Evolutionary conservation across 768 basidiomycete species (phyloP).

Genomic region (Multifurca ochricompacta): DNA sequence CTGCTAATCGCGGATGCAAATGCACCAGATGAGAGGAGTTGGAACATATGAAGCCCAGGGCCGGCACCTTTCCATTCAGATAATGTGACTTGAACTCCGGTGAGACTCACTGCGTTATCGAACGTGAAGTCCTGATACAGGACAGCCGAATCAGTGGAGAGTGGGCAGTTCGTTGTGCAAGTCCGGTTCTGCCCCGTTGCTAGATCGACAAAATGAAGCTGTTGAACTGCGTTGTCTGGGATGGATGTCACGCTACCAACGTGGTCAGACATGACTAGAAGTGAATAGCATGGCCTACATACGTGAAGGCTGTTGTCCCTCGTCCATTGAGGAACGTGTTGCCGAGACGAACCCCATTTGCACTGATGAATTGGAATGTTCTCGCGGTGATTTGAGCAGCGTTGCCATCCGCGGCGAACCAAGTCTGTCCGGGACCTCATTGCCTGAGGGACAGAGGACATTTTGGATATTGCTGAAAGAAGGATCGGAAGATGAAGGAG

Average conservation of each 20-base stretch:
- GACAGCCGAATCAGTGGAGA: constrained; percentile 67
- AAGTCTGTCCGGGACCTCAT: constrained; percentile 74
- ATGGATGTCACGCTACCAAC: constrained; percentile 67
- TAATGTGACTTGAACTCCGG: constrained; percentile 83
- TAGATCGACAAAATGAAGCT: constrained; percentile 72
- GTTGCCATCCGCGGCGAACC: constrained; percentile 72
- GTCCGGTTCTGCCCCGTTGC: constrained; percentile 64
- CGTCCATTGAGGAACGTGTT: constrained; percentile 80
- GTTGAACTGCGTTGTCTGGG: constrained; percentile 79
- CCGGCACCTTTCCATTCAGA: constrained; percentile 65
- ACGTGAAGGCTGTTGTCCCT: constrained; percentile 89
- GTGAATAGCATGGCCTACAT: constrained; percentile 23
- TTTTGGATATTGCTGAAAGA: constrained; percentile 56
- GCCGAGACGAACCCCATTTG: constrained; percentile 78
- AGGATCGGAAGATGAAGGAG: constrained; percentile 52
- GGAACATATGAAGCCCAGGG: constrained; percentile 84
- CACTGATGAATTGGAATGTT: constrained; percentile 64
- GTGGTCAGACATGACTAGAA: constrained; percentile 13
- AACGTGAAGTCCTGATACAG: constrained; percentile 95
- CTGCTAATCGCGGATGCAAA: constrained; percentile 66
- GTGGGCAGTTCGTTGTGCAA: constrained; percentile 72
- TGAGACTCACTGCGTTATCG: constrained; percentile 48
- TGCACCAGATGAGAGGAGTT: constrained; percentile 87
- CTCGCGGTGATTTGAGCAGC: constrained; percentile 69
- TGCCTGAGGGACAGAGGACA: constrained; percentile 81